Evolutionary conservation across 495 filamentous ascomycete genomes (phyloP), one percentile per base, ranked within the genome.

Genomic region (Parathielavia appendiculata): DNA sequence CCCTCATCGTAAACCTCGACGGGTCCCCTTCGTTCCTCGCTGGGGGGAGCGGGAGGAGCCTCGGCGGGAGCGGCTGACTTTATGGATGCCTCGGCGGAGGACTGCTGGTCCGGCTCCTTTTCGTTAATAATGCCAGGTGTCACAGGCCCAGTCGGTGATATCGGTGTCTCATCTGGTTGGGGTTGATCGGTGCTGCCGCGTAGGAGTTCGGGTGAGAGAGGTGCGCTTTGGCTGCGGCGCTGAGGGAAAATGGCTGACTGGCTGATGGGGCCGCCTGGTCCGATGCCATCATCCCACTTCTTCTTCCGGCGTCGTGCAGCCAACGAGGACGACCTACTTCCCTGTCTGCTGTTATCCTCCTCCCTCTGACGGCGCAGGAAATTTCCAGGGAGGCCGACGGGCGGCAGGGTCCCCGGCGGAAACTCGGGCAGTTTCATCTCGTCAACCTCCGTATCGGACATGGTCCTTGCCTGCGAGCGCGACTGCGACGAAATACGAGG

Each of bases 181-280:
- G 60, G 32, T 22, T 65, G 61, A n/a, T 57, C 59, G 32, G 53
- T 44, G 44, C 47, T 63, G 17, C 16, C 46, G 49, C 38, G 56
- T 44, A 10, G 57, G 1, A 39, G 19, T 44, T 5, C 65, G 17
- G 69, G 67, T 44, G 67, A 52, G 5, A 66, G 48, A 5, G 65
- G 63, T 19, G 74, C 76, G 39, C 66, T 72, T 34, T 75, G 66
- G 62, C 69, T 76, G 51, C 78, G 78, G 47, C 82, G 79, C 51
- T 82, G 79, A 43, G 93, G 93, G 61, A 80, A 80, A 64, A 98
- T 97, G 19, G 93, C 93, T 38, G 92, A 95, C 70, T 95, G 85
- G 56, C 81, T 88, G 58, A 98, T 89, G 6, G 91, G 93, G 0
- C 93, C 93, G 54, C 93, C 93, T 7, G 88, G 86, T 23, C 89